Base-by-base conservation (phyloP, 305 asterid genomes). In the Petunia hybrid region DNA sequence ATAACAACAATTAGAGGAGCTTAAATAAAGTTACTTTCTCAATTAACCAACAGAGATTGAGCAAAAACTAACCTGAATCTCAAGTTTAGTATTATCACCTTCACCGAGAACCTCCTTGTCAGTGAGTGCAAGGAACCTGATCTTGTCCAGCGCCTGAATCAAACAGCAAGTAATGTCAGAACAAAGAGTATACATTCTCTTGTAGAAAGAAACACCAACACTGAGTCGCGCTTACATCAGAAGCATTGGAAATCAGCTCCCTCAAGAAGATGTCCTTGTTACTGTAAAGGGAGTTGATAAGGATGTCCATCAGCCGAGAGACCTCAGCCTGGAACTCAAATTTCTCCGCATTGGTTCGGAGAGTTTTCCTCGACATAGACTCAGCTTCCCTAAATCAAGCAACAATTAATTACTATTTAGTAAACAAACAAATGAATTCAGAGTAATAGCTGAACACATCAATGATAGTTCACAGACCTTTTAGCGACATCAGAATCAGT, bases 171-270 rank as follows among this genome's bases (percentile, higher is more conserved):
- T 36, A 80, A 46, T 46, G 61, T 80, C 76, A 82, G 78, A 64
- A 12, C 22, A 70, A 5, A 22, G 13, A 36, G 67, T 78, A 39
- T 12, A 12, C 31, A 48, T 63, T 65, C 31, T 16, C 40, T 71
- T 46, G 48, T 38, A 31, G 48, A 80, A 76, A 12, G 73, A 40
- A 16, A 38, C 64, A 38, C 75, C 67, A 82, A 77, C 4, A 51
- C 16, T 39, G 70, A n/a, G 40, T 36, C 48, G 62, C 42, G 77
- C 98, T 89, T 90, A 96, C 99, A 89, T 96, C 99, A 6, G 98
- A 96, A 57, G 99, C 98, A 90, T 96, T 96, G 74, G 99, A 96
- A 88, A 96, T 96, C 89, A 96, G 89, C 85, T 94, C 98, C 87
- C 99, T 93, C 89, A 96, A 85, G 91, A 96, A 96, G 41, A 96